phyloP scores from a whole-genome alignment of 1,139 yeast species.

The Tardiomyces blankii region DNA sequence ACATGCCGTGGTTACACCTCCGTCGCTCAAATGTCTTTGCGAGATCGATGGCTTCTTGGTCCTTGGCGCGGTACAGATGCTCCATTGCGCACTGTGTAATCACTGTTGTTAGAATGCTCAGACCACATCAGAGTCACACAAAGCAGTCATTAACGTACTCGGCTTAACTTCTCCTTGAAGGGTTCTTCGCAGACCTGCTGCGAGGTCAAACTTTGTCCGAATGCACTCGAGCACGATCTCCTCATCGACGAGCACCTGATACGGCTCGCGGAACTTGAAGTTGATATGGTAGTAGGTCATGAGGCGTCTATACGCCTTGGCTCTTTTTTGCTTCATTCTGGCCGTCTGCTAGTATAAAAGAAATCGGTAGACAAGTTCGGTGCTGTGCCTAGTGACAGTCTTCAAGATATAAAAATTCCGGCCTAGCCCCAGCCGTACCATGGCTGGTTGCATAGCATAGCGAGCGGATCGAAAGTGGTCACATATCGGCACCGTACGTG shows the following conservation, averaged over 20 bases:
- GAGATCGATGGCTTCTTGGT: constrained; percentile 62
- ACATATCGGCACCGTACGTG: background rate
- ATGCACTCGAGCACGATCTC: constrained; percentile 58
- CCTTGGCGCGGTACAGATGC: constrained; percentile 58
- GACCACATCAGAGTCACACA: background rate
- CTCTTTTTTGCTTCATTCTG: constrained; percentile 88
- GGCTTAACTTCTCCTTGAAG: constrained; percentile 80
- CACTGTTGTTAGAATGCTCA: constrained; percentile 31
- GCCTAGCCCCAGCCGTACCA: background rate
- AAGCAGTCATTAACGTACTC: constrained; percentile 10
- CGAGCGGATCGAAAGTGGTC: background rate
- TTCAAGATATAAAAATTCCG: background rate
- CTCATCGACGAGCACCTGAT: constrained; percentile 79
- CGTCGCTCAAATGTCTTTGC: constrained; percentile 82
- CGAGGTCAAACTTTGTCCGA: constrained; percentile 57
- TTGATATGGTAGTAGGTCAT: constrained; percentile 75
- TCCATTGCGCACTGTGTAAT: constrained; percentile 95
- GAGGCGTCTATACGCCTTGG: constrained; percentile 87
- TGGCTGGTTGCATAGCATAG: no score
- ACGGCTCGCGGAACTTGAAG: constrained; percentile 90
- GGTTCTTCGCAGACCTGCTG: constrained; percentile 69
- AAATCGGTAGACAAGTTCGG: no score
- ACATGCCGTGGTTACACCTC: constrained; percentile 41
- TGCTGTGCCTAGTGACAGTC: background rate
- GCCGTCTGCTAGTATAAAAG: no score